These are phyloP conservation scores for Aspergillus sp. DNA, from an alignment of 2,329 filamentous ascomycete genomes.

Conservation along the genomic window DNA sequence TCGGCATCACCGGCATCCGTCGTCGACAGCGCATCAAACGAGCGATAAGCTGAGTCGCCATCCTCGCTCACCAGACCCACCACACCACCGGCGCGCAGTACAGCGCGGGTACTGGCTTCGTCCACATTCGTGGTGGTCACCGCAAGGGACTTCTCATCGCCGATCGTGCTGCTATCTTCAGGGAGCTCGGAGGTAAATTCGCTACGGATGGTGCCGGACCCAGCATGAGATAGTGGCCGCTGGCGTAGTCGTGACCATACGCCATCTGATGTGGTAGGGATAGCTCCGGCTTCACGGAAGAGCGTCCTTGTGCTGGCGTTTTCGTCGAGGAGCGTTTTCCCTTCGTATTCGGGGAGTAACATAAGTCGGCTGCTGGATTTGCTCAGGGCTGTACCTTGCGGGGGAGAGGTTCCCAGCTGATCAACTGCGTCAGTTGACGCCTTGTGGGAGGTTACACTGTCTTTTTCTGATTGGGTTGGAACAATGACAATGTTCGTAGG, in stretches of 20 bases:
- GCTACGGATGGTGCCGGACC: conserved; percentile 32
- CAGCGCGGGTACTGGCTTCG: conserved; percentile 34
- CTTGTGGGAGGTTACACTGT: background rate
- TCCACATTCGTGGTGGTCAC: conserved; percentile 24
- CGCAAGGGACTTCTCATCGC: conserved; percentile 28
- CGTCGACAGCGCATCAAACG: conserved; percentile 29
- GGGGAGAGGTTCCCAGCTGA: background rate
- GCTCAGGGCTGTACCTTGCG: conserved; percentile 5
- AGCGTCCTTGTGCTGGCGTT: conserved; percentile 38
- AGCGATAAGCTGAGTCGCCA: conserved; percentile 23
- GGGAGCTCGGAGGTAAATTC: conserved; percentile 30
- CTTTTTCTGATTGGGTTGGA: background rate
- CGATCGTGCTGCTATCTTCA: conserved; percentile 33
- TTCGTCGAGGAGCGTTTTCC: conserved; percentile 29
- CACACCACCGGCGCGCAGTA: conserved; percentile 32
- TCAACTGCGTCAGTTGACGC: background rate
- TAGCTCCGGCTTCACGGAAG: conserved; percentile 31
- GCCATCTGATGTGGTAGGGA: conserved; percentile 27
- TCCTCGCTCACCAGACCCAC: conserved; percentile 21
- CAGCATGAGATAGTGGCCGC: conserved; percentile 27
- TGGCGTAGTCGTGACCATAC: conserved; percentile 21
- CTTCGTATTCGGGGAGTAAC: conserved; percentile 33
- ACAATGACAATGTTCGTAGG: background rate
- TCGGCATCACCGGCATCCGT: conserved; percentile 13
- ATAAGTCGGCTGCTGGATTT: conserved; percentile 29